phyloP scores from a whole-genome alignment of 2,329 filamentous ascomycete genomes.

The Shiraia sp. region DNA sequence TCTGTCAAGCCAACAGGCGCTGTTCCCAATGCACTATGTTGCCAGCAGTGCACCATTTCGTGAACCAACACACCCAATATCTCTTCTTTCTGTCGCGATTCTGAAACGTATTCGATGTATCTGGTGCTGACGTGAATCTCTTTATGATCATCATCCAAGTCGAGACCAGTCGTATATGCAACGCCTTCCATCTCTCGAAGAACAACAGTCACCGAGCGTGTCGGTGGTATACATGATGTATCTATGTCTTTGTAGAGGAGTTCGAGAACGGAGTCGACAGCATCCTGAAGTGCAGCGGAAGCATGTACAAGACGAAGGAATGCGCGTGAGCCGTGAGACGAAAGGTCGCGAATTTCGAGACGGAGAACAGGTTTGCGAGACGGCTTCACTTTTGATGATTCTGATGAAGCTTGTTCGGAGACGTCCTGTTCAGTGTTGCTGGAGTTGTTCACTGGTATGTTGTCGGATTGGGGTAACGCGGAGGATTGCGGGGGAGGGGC shows the following conservation, averaged over 20 bases:
- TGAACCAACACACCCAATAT: constrained; percentile 84
- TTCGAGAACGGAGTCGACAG: constrained; percentile 69
- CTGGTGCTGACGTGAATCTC: constrained; percentile 85
- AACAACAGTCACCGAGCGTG: constrained; percentile 82
- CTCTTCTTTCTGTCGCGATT: constrained; percentile 56
- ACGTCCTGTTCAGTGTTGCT: constrained; percentile 2
- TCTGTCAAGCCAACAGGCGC: constrained; percentile 77
- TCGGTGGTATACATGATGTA: constrained; percentile 57
- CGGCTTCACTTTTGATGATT: constrained; percentile 24
- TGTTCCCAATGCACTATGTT: constrained; percentile 67
- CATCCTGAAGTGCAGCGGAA: constrained; percentile 61
- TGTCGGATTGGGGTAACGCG: constrained; percentile 26
- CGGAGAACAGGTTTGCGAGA: constrained; percentile 50
- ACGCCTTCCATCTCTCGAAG: constrained; percentile 80
- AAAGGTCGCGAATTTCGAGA: constrained; percentile 54
- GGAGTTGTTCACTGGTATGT: constrained; percentile 1
- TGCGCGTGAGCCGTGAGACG: constrained; percentile 61
- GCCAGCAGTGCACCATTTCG: constrained; percentile 94
- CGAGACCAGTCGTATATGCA: constrained; percentile 81
- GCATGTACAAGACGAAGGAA: constrained; percentile 72
- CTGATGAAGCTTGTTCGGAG: not conserved
- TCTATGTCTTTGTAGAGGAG: constrained; percentile 64
- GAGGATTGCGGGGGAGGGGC: constrained; percentile 34
- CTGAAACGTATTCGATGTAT: constrained; percentile 63
- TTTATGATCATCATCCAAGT: constrained; percentile 84